A percentile compares a stretch with the other conserved stretches of the same genome.
Evolutionary conservation across 1,139 yeast species (phyloP).

Genomic region (Sugiyamaella novakii): DNA sequence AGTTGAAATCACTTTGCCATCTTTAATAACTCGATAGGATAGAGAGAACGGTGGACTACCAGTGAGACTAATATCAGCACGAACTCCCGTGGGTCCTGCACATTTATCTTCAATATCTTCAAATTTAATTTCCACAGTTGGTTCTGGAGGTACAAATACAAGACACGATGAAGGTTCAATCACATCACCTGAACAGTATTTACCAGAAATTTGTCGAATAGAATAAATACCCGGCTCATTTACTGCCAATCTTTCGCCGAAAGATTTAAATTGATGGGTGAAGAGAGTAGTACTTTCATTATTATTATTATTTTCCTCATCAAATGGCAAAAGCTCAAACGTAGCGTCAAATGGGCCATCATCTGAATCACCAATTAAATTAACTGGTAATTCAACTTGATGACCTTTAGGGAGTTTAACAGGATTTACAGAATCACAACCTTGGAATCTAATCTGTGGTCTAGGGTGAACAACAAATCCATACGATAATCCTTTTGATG

Average conservation of each 20-base stretch:
- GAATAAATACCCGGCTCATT: conserved; percentile 65
- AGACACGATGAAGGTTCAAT: conserved; percentile 50
- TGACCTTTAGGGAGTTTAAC: conserved; percentile 40
- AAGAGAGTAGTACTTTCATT: conserved; percentile 9
- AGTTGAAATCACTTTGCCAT: conserved; percentile 33
- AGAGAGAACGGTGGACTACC: conserved; percentile 86
- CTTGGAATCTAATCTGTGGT: conserved; percentile 52
- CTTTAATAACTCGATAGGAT: conserved; percentile 55
- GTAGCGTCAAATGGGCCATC: conserved; percentile 41
- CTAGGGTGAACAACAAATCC: conserved; percentile 65
- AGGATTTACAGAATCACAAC: conserved; percentile 41
- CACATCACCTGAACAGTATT: conserved; percentile 65
- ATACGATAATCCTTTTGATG: conserved; percentile 41
- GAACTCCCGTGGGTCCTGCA: conserved; percentile 88
- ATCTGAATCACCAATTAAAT: conserved; percentile 30
- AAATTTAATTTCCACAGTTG: conserved; percentile 49
- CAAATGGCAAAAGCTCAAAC: conserved; percentile 30
- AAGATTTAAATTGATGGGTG: conserved; percentile 20
- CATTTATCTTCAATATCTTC: conserved; percentile 73
- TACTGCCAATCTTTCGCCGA: conserved; percentile 41
- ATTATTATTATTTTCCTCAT: conserved; percentile 11
- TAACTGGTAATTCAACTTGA: conserved; percentile 32
- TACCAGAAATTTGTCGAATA: conserved; percentile 56
- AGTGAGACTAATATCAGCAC: conserved; percentile 61
- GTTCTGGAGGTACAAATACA: conserved; percentile 52